Percentiles rank a stretch among this genome's conserved stretches.
Evolutionary conservation across 441 rosid genomes (phyloP).

Genomic region (Pelargonium australe): DNA sequence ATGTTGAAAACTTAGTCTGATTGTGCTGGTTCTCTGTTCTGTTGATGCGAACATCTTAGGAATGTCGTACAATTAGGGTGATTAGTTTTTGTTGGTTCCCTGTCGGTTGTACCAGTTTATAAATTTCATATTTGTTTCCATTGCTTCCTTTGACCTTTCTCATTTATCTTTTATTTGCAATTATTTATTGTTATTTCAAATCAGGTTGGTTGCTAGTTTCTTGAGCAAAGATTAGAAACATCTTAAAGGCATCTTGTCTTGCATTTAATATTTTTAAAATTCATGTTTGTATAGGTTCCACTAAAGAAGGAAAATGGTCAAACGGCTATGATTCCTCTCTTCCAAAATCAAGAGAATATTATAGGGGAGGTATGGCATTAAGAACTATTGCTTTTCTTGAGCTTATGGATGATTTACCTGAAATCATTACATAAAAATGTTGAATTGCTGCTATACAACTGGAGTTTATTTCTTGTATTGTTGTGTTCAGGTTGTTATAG

Average conservation of each 20-base stretch:
- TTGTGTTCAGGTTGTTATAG: slow-evolving; percentile 54
- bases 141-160: not conserved
- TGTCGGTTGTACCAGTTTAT: not conserved
- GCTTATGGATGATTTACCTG: slow-evolving; percentile 1
- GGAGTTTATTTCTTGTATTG: slow-evolving; percentile 13
- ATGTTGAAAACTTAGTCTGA: too few species aligned
- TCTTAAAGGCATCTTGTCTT: not conserved
- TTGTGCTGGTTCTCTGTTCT: too few species aligned
- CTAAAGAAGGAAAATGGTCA: slow-evolving; percentile 95
- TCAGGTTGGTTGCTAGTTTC: not conserved
- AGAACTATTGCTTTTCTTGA: not conserved
- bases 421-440: not conserved
- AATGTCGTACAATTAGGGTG: too few species aligned
- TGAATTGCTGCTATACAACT: not conserved
- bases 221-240: not conserved
- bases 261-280: not conserved
- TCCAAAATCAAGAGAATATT: slow-evolving; percentile 92
- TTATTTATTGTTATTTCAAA: not conserved
- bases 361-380: slow-evolving; percentile 60
- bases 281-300: slow-evolving; percentile 50
- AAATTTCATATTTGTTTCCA: not conserved
- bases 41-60: too few species aligned
- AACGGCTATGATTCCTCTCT: slow-evolving; percentile 70
- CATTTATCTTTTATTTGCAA: not conserved
- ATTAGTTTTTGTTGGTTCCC: not conserved